Evolutionary conservation across 1,139 yeast species (phyloP).

Genomic region (Kodamaea plutei): DNA sequence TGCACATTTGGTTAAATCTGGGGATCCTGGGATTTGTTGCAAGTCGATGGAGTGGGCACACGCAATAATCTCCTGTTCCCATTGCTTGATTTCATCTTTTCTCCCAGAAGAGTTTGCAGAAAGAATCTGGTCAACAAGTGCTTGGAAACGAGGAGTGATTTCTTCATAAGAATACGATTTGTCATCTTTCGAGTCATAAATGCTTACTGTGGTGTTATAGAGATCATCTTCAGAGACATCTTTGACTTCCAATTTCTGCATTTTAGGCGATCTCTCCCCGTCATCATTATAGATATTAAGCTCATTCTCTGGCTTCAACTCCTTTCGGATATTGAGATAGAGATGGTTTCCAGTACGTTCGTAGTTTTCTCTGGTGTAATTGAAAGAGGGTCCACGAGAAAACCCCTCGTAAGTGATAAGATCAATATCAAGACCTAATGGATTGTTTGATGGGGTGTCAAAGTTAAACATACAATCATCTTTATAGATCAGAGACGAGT

Average conservation of each 20-base stretch:
- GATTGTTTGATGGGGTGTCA: constrained; percentile 61
- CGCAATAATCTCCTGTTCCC: constrained; percentile 85
- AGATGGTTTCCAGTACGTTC: constrained; percentile 48
- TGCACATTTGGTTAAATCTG: constrained; percentile 48
- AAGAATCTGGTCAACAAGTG: constrained; percentile 48
- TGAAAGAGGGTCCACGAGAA: constrained; percentile 40
- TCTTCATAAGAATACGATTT: constrained; percentile 16
- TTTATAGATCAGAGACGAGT: constrained; percentile 49
- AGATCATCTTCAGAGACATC: constrained; percentile 68
- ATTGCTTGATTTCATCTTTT: constrained; percentile 74
- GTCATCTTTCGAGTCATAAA: constrained; percentile 42
- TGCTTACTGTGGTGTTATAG: constrained; percentile 45
- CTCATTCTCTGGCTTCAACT: constrained; percentile 35
- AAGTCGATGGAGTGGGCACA: constrained; percentile 70
- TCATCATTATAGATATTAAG: constrained; percentile 19
- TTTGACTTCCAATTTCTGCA: constrained; percentile 69
- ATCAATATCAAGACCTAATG: constrained; percentile 68
- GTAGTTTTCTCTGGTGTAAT: constrained; percentile 55
- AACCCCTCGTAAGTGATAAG: constrained; percentile 63
- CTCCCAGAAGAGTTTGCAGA: constrained; percentile 62
- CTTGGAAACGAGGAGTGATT: constrained; percentile 20
- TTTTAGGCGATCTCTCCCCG: constrained; percentile 46
- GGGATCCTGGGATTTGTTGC: constrained; percentile 26
- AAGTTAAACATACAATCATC: constrained; percentile 84
- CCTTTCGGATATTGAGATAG: constrained; percentile 54